These are phyloP conservation scores for Backusella tarrabulga DNA, from an alignment of 192 early-diverging fungal species.

Conservation along the genomic window DNA sequence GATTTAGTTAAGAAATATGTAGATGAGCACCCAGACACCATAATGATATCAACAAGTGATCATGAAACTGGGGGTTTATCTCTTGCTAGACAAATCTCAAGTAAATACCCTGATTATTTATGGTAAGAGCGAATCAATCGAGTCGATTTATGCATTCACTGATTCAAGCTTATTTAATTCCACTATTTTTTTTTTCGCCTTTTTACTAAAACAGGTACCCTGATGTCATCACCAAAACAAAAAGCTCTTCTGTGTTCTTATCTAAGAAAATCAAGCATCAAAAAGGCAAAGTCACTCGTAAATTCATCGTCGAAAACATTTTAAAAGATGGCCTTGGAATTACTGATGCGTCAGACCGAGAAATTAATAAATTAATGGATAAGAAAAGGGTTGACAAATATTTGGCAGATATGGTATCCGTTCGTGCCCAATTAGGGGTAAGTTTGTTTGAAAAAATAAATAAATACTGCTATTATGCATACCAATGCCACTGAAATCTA, in stretches of 20 bases:
- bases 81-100: conserved; percentile 69
- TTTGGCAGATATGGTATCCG: conserved; percentile 51
- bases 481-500: background rate
- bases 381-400: conserved; percentile 33
- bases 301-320: conserved; percentile 44
- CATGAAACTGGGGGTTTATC: conserved; percentile 98
- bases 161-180: background rate
- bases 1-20: conserved; percentile 72
- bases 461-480: background rate
- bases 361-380: conserved; percentile 41
- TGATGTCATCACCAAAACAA: conserved; percentile 62
- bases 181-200: background rate
- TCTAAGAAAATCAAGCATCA: conserved; percentile 33
- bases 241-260: conserved; percentile 62
- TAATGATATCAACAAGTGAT: conserved; percentile 92
- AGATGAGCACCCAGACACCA: conserved; percentile 74
- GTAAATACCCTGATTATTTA: conserved; percentile 80
- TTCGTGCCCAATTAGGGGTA: conserved; percentile 61
- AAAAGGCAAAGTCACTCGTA: conserved; percentile 57
- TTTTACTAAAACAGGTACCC: conserved; percentile 55
- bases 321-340: conserved; percentile 65
- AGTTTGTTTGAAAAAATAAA: background rate
- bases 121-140: conserved; percentile 45
- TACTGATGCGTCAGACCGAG: conserved; percentile 65
- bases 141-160: background rate